phyloP scores from a whole-genome alignment of 768 basidiomycete species.

The Lactarius indigo region DNA sequence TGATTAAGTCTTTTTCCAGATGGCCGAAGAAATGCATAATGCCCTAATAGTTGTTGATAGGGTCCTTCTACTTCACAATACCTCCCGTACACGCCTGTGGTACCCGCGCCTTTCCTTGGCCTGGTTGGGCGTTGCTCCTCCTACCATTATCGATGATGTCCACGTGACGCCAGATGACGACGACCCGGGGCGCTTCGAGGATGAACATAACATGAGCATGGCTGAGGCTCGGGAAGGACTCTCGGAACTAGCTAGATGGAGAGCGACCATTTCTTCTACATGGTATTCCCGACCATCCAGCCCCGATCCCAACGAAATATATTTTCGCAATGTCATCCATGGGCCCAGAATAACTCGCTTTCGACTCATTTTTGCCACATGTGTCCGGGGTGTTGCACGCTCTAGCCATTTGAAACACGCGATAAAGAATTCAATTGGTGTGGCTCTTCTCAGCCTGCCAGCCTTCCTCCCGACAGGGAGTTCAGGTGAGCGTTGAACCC shows the following conservation, averaged over 20 bases:
- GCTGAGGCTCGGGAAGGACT: constrained; percentile 22
- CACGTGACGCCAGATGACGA: constrained; percentile 9
- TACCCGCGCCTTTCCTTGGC: constrained; percentile 21
- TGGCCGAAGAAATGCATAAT: constrained; percentile 40
- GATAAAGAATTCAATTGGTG: constrained; percentile 44
- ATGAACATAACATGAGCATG: constrained; percentile 16
- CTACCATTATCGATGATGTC: constrained; percentile 16
- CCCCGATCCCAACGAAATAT: constrained; percentile 7
- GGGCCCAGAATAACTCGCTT: constrained; percentile 29
- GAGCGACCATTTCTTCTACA: constrained; percentile 1
- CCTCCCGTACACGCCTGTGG: constrained; percentile 21
- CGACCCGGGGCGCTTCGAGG: constrained; percentile 8
- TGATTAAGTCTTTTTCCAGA: constrained; percentile 31
- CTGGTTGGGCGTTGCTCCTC: constrained; percentile 23
- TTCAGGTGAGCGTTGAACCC: constrained; percentile 30
- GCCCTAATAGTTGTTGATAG: constrained; percentile 35
- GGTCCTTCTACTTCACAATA: constrained; percentile 10
- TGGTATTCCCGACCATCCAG: neutral
- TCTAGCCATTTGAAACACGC: constrained; percentile 46
- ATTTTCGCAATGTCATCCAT: constrained; percentile 25
- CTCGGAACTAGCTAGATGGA: constrained; percentile 14
- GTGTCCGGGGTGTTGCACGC: constrained; percentile 33
- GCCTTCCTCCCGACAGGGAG: constrained; percentile 40
- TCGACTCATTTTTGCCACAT: constrained; percentile 35
- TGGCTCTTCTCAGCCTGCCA: constrained; percentile 40